Evolutionary conservation across 2,329 filamentous ascomycete species (phyloP).

Genomic region (Aspergillus hortae): DNA sequence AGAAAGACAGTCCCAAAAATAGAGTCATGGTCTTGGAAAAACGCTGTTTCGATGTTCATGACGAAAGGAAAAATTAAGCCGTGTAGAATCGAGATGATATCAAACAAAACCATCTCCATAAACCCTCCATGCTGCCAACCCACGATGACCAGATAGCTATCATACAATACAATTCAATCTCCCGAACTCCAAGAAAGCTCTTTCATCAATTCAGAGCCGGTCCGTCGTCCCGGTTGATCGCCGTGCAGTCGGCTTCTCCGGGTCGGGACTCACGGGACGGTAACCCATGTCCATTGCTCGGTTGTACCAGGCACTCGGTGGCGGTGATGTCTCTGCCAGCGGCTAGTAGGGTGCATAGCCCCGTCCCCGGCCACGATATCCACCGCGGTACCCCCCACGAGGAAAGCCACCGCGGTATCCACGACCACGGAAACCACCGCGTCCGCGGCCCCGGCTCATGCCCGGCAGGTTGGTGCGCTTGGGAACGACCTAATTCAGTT

Average conservation of each 20-base stretch:
- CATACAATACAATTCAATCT: conserved; percentile 26
- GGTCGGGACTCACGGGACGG: conserved; percentile 3
- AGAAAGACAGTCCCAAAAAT: neutral
- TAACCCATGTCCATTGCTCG: too few relatives aligned
- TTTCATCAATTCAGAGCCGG: conserved; percentile 16
- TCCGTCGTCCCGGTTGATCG: conserved; percentile 9
- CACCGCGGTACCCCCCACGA: conserved; percentile 59
- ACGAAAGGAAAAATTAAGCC: conserved; percentile 1
- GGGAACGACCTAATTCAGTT: conserved; percentile 62
- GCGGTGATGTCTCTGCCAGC: neutral
- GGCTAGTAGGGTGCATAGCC: conserved; percentile 45
- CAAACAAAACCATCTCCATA: conserved; percentile 12
- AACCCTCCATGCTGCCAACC: conserved; percentile 18
- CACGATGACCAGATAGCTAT: conserved; percentile 27
- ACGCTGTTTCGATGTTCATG: neutral
- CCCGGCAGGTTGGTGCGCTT: conserved; percentile 97
- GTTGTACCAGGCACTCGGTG: neutral
- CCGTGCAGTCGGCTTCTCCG: neutral
- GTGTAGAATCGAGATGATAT: conserved; percentile 13
- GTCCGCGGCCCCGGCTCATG: conserved; percentile 71
- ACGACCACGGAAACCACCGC: conserved; percentile 51
- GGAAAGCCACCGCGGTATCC: conserved; percentile 47
- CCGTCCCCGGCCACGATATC: conserved; percentile 46
- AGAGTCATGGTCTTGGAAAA: neutral
- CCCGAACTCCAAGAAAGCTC: conserved; percentile 28